Conservation (phyloP, 1,139 yeast genomes). For the Kluyveromyces sp. region DNA sequence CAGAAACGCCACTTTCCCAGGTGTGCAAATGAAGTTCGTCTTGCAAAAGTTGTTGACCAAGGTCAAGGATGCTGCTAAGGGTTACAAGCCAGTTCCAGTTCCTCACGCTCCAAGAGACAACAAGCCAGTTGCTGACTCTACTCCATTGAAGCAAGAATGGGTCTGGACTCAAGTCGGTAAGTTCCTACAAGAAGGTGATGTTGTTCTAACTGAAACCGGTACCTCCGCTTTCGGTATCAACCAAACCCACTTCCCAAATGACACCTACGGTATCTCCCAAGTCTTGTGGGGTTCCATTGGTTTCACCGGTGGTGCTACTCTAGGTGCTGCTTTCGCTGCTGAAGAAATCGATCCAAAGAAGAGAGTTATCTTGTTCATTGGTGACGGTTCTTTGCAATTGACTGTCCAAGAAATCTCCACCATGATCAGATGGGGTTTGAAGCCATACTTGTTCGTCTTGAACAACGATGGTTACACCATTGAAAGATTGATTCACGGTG, state of each 20-base stretch:
- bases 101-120: constrained; percentile 41
- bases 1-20: constrained; percentile 67
- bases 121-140: constrained; percentile 33
- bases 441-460: constrained; percentile 73
- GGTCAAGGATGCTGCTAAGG: constrained; percentile 34
- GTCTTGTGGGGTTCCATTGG: constrained; percentile 91
- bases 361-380: constrained; percentile 75
- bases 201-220: constrained; percentile 80
- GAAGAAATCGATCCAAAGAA: constrained; percentile 60
- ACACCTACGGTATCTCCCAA: constrained; percentile 73
- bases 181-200: constrained; percentile 74
- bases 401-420: constrained; percentile 85
- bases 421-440: constrained; percentile 70
- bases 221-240: constrained; percentile 85
- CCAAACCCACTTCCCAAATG: constrained; percentile 68
- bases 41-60: constrained; percentile 41
- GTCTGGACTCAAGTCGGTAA: constrained; percentile 70
- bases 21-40: constrained; percentile 69
- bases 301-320: constrained; percentile 74
- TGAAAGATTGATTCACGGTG: constrained; percentile 83
- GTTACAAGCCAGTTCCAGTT: constrained; percentile 41
- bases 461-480: constrained; percentile 87
- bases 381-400: constrained; percentile 86
- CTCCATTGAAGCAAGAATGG: constrained; percentile 63
- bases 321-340: constrained; percentile 83